Conservation (phyloP, 192 early-diverging fungal genomes). For the Entomortierella lignicola region DNA sequence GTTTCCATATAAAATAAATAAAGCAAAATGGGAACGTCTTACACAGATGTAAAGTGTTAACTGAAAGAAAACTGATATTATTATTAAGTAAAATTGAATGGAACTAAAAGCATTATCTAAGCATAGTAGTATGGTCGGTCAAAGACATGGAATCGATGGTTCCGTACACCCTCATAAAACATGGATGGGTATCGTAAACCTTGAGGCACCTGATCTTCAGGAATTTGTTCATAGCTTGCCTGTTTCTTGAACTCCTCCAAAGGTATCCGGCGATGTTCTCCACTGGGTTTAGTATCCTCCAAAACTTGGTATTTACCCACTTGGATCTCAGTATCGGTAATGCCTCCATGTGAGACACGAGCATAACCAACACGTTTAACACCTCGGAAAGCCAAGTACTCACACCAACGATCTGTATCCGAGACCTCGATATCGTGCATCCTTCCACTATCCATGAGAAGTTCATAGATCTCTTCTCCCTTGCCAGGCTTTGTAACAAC, state of each 20-base stretch:
- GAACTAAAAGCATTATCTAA: too few species aligned
- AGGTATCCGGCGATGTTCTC: conserved; percentile 31
- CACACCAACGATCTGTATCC: conserved; percentile 85
- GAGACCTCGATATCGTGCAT: conserved; percentile 82
- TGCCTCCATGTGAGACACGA: conserved; percentile 79
- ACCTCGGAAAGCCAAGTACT: conserved; percentile 85
- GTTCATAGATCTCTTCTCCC: conserved; percentile 65
- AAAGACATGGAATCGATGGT: conserved; percentile 84
- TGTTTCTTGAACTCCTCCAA: conserved; percentile 55
- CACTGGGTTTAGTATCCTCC: conserved; percentile 51
- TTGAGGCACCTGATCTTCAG: conserved; percentile 63
- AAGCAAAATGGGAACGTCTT: too few species aligned
- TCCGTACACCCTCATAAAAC: conserved; percentile 79
- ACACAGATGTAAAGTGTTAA: too few species aligned
- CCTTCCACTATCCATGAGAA: conserved; percentile 72
- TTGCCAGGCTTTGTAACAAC: conserved; percentile 80
- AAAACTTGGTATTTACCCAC: conserved; percentile 78
- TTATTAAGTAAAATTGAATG: too few species aligned
- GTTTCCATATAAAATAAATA: too few species aligned
- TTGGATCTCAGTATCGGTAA: conserved; percentile 90
- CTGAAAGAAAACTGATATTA: too few species aligned
- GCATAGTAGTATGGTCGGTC: conserved; percentile 79
- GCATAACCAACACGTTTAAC: conserved; percentile 80
- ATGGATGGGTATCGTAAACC: conserved; percentile 72
- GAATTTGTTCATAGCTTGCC: conserved; percentile 68